These are phyloP conservation scores for Aureobasidium sp. DNA, from an alignment of 2,329 filamentous ascomycete species.

Conservation along the genomic window DNA sequence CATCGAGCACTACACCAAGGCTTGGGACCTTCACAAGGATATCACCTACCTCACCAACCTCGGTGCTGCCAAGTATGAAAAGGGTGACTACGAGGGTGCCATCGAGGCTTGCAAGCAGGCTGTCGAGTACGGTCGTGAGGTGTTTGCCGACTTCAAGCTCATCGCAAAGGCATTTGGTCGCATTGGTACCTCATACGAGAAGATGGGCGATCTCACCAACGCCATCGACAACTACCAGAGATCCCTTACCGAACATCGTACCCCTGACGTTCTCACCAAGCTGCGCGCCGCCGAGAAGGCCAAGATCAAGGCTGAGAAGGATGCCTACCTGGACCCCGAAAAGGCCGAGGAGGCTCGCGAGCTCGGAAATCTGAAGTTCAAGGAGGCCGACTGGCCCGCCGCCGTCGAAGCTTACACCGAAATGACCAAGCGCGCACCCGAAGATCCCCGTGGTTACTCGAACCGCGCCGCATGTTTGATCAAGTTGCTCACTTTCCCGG, in stretches of 20 bases:
- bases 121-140: constrained; percentile 87
- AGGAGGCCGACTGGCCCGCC: constrained; percentile 94
- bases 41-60: constrained; percentile 99
- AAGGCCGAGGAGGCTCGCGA: constrained; percentile 97
- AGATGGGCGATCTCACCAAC: constrained; percentile 78
- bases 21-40: constrained; percentile 95
- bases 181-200: constrained; percentile 95
- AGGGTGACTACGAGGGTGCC: constrained; percentile 90
- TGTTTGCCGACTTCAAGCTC: constrained; percentile 97
- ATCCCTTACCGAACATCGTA: constrained; percentile 96
- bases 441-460: constrained; percentile 94
- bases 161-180: constrained; percentile 97
- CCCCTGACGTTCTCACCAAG: constrained; percentile 93
- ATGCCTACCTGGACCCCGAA: constrained; percentile 87
- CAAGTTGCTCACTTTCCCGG: constrained; percentile 96
- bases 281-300: constrained; percentile 90
- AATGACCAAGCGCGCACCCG: constrained; percentile 95
- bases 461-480: constrained; percentile 98
- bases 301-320: constrained; percentile 78
- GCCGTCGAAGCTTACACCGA: constrained; percentile 95
- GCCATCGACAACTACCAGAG: constrained; percentile 94
- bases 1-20: constrained; percentile 93
- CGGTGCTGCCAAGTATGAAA: constrained; percentile 94
- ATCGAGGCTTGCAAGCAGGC: constrained; percentile 91
- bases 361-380: constrained; percentile 97